phyloP scores from a whole-genome alignment of 306 rosid species.

The Styphnolobium japonicum region DNA sequence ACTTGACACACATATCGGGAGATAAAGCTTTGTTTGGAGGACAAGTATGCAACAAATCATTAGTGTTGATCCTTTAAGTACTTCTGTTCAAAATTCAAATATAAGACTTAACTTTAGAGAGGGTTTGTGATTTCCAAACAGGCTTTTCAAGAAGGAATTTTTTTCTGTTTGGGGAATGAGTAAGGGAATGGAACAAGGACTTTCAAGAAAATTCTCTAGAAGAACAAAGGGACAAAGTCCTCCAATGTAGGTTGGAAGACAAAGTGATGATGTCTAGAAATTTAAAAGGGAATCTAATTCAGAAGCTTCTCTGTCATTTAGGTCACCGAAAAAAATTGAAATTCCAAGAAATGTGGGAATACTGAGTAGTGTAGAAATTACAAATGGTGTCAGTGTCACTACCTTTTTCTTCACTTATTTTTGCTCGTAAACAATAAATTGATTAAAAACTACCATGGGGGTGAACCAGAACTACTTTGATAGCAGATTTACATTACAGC shows the following conservation, averaged over 20 bases:
- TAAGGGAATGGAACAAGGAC: background rate
- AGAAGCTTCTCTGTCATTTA: background rate
- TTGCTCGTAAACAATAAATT: too few species aligned
- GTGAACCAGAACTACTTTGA: too few species aligned
- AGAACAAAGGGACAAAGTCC: background rate
- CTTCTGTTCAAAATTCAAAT: background rate
- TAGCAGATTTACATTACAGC: too few species aligned
- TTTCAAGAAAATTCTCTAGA: background rate
- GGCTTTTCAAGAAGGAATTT: background rate
- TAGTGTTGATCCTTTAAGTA: background rate
- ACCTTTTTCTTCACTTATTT: background rate
- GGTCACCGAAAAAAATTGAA: background rate
- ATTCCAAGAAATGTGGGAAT: background rate
- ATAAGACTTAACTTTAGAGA: background rate
- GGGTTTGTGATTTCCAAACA: background rate
- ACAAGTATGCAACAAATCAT: background rate
- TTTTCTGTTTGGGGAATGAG: background rate
- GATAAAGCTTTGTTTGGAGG: background rate
- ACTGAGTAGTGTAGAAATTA: background rate
- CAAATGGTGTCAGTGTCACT: background rate
- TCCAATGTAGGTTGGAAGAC: background rate
- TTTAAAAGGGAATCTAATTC: background rate
- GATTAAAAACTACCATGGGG: too few species aligned
- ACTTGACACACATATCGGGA: background rate
- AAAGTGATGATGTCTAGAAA: background rate